A percentile compares a stretch with the other conserved stretches of the same genome.
These are phyloP conservation scores for Euptelea pleiosperma DNA, from an alignment of 164 flowering plant species.

Conservation along the genomic window DNA sequence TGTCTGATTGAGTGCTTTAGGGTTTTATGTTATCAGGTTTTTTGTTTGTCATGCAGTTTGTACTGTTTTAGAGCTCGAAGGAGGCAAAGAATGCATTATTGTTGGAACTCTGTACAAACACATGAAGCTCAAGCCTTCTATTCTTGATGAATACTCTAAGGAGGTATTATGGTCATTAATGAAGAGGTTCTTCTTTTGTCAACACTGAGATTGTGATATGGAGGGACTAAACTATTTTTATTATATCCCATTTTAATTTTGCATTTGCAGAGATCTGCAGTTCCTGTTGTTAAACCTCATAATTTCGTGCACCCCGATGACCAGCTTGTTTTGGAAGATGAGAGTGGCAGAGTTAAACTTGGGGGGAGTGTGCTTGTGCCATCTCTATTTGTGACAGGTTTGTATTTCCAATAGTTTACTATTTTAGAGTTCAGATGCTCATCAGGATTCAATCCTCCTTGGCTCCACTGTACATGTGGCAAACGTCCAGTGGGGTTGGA, in stretches of 20 bases:
- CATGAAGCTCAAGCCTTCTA: conserved; percentile 88
- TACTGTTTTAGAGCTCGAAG: conserved; percentile 70
- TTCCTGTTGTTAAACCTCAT: conserved; percentile 76
- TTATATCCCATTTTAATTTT: conserved; percentile 5
- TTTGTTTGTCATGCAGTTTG: conserved; percentile 47
- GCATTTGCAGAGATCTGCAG: conserved; percentile 61
- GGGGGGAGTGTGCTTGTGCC: conserved; percentile 56
- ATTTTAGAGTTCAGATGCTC: too few species aligned
- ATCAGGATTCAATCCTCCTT: not conserved
- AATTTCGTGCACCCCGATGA: conserved; percentile 90
- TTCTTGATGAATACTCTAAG: conserved; percentile 92
- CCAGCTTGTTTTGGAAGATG: conserved; percentile 84
- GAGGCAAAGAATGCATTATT: conserved; percentile 77
- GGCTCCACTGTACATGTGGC: not conserved
- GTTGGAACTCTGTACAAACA: conserved; percentile 98
- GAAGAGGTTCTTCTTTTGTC: not conserved
- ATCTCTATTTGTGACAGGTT: conserved; percentile 85
- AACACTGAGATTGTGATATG: not conserved
- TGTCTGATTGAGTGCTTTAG: too few species aligned
- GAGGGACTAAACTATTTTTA: not conserved
- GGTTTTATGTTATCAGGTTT: not conserved
- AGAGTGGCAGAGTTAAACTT: conserved; percentile 94
- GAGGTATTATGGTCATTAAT: conserved; percentile 45
- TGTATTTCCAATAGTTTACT: not conserved
- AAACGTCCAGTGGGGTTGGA: not conserved